Evolutionary conservation across 352 stramenopile species (phyloP).

Genomic region (Globisporangium uncinulatum): DNA sequence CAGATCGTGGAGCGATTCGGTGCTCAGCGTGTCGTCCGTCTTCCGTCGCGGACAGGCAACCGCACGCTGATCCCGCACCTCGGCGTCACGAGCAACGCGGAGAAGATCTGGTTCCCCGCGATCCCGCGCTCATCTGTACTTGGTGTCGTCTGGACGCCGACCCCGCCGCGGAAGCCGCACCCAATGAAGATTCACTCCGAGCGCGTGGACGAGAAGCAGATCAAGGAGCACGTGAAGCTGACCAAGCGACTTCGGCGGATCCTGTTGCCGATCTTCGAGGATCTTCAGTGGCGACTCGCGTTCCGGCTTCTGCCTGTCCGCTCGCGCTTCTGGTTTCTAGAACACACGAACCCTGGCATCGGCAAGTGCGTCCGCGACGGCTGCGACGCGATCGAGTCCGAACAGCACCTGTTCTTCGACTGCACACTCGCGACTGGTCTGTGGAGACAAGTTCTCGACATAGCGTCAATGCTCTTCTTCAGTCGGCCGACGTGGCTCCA

Average conservation of each 20-base stretch:
- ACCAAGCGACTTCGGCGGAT: neutral
- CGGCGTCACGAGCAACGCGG: too few species aligned
- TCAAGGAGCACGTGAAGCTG: too few species aligned
- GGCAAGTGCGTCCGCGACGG: constrained; percentile 4
- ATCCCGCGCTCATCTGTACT: too few species aligned
- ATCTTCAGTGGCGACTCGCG: constrained; percentile 13
- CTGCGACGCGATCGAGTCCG: constrained; percentile 8
- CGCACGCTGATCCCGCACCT: too few species aligned
- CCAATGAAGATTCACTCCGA: too few species aligned
- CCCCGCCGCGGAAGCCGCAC: too few species aligned
- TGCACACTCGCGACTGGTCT: constrained; percentile 4
- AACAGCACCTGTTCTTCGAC: constrained; percentile 14
- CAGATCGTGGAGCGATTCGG: neutral
- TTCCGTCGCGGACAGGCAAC: too few species aligned
- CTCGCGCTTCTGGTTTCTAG: constrained; percentile 14
- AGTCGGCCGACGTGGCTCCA: constrained; percentile 1
- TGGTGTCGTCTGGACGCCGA: too few species aligned
- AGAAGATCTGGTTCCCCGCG: too few species aligned
- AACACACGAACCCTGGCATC: constrained; percentile 5
- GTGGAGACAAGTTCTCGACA: constrained; percentile 1
- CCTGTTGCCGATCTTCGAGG: constrained; percentile 12
- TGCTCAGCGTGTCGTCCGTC: too few species aligned
- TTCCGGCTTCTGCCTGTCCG: constrained; percentile 10
- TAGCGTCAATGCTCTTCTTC: neutral
- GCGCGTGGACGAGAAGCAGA: too few species aligned